Evolutionary conservation across 2,329 filamentous ascomycete species (phyloP).

Genomic region (Zymoseptoria passerinii): DNA sequence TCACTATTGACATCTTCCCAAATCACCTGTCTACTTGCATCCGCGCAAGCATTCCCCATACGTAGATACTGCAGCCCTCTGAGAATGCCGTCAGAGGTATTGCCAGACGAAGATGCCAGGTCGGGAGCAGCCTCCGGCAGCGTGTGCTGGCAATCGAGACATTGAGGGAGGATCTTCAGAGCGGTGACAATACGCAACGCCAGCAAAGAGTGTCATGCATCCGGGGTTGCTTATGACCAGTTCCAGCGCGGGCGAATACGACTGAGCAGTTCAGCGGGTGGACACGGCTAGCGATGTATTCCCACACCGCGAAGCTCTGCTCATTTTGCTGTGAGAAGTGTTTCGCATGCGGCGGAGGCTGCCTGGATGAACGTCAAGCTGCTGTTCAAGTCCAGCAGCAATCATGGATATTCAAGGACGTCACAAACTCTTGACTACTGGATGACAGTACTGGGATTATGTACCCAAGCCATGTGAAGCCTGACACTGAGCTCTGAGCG

Average conservation of each 20-base stretch:
- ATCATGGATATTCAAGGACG: background rate
- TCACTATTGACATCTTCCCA: background rate
- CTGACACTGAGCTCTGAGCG: background rate
- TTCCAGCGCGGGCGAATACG: background rate
- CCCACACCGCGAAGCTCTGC: background rate
- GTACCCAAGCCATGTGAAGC: background rate
- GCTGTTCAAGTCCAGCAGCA: background rate
- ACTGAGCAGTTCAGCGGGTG: background rate
- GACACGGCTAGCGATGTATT: background rate
- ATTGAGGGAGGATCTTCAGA: background rate
- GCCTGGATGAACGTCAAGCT: background rate
- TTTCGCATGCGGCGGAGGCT: background rate
- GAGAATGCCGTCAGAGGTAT: background rate
- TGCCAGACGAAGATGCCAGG: background rate
- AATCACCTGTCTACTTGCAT: background rate
- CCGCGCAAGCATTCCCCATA: background rate
- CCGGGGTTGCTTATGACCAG: background rate
- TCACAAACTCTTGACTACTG: background rate
- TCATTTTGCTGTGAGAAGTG: background rate
- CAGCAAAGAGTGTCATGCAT: background rate
- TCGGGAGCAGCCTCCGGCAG: background rate
- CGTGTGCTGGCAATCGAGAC: background rate
- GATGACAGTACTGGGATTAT: background rate
- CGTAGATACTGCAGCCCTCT: background rate
- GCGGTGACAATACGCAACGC: background rate